These are phyloP conservation scores for Hylodesmum podocarpum DNA, from an alignment of 306 rosid species.

Conservation along the genomic window DNA sequence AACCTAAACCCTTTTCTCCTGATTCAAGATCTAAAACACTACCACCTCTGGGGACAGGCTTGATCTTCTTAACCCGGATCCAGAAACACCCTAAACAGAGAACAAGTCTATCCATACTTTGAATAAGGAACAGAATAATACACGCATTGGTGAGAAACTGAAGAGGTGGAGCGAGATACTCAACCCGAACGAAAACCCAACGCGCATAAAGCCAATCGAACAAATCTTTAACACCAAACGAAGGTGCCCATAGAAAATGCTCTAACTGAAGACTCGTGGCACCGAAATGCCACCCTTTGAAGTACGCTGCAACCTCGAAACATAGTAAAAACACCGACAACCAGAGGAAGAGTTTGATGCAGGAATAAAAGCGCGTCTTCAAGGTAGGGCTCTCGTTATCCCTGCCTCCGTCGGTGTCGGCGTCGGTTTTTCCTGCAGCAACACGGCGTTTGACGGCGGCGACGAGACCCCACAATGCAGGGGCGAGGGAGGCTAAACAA, in stretches of 20 bases:
- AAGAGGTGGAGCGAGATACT: conserved; percentile 87
- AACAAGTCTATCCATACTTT: conserved; percentile 76
- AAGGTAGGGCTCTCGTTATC: conserved; percentile 54
- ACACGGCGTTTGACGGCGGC: conserved; percentile 71
- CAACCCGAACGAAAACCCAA: conserved; percentile 72
- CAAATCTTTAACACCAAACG: conserved; percentile 52
- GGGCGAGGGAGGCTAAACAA: conserved; percentile 67
- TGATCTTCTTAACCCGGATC: conserved; percentile 77
- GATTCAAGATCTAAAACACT: conserved; percentile 67
- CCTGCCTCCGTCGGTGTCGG: conserved; percentile 53
- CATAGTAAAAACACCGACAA: conserved; percentile 58
- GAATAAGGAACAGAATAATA: conserved; percentile 73
- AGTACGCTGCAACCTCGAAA: conserved; percentile 75
- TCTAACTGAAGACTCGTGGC: conserved; percentile 50
- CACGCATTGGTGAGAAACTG: conserved; percentile 81
- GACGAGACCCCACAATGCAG: conserved; percentile 66
- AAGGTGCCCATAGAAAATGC: conserved; percentile 50
- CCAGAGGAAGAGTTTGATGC: conserved; percentile 62
- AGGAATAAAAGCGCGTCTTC: conserved; percentile 62
- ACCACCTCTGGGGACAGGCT: conserved; percentile 60
- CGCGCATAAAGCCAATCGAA: conserved; percentile 64
- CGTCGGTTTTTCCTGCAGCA: conserved; percentile 67
- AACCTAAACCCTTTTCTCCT: conserved; percentile 72
- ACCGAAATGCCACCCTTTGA: conserved; percentile 83
- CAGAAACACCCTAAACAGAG: conserved; percentile 92